These are phyloP conservation scores for Boletus vinaceobasis DNA, from an alignment of 768 basidiomycete genomes.

Conservation along the genomic window DNA sequence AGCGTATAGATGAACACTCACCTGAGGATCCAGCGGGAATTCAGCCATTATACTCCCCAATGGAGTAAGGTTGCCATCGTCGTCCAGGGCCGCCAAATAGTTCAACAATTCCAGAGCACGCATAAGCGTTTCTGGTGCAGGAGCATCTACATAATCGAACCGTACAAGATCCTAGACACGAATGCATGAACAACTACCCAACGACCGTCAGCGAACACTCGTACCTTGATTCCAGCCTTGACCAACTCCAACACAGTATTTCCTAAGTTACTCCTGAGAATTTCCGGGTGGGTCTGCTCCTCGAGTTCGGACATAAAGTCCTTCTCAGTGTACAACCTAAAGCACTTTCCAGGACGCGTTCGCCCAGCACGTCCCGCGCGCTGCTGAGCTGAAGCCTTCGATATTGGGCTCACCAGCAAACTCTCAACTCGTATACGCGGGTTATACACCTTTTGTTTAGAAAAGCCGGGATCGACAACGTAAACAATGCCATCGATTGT, in stretches of 20 bases:
- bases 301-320: conserved; percentile 95
- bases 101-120: conserved; percentile 92
- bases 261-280: conserved; percentile 87
- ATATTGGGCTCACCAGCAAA: conserved; percentile 90
- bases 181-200: background rate
- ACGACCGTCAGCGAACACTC: background rate
- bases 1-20: conserved; percentile 26
- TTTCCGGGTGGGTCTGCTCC: conserved; percentile 97
- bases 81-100: conserved; percentile 87
- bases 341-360: conserved; percentile 96
- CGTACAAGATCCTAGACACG: conserved; percentile 62
- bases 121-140: conserved; percentile 96
- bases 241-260: conserved; percentile 92
- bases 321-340: conserved; percentile 93
- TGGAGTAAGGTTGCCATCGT: conserved; percentile 86
- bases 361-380: conserved; percentile 94
- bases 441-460: conserved; percentile 98
- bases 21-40: conserved; percentile 98
- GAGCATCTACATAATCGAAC: conserved; percentile 90
- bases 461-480: conserved; percentile 96
- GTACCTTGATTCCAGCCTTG: conserved; percentile 87
- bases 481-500: conserved; percentile 99
- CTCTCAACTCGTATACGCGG: conserved; percentile 95
- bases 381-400: conserved; percentile 95
- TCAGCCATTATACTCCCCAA: conserved; percentile 94